Evolutionary conservation across 371 early-diverging fungal genomes (phyloP), one percentile per base, ranked within the genome.

Genomic region (Syncephalastrum racemosum): DNA sequence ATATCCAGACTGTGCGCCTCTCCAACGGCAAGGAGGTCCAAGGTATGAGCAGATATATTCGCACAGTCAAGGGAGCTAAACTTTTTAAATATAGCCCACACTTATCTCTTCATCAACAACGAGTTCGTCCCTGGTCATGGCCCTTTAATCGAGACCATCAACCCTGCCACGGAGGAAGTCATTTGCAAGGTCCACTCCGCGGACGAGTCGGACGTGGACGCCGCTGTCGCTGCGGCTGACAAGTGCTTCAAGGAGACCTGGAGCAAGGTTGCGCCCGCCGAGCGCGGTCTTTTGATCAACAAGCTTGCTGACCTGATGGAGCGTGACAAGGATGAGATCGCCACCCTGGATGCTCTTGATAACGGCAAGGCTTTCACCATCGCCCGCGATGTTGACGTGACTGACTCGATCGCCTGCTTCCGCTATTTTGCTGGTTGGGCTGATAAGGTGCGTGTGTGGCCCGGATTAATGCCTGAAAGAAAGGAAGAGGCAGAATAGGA

Each of bases 351-450:
- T 68, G 88, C 92, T 44, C 63, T 85, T 24, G 90, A 94, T 66
- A 91, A 88, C 23, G 96, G 96, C 16, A 96, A 96, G 68, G 77
- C 92, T 1, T 74, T 90, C 49, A 53, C 54, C n/a, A 73, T 83
- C 49, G 85, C 89, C 47, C 66, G 71, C 47, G 81, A 80, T 60
- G 77, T 73, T 4, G 94, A 94, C 64, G 76, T 89, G 4, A 75
- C 76, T 0, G 80, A 75, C 44, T 72, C 85, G 12, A 82, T 91
- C 59, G 86, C 80, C 18, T 84, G 83, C 52, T 88, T 83, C 72
- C 79, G 88, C 54, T 89, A 89, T 63, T 92, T 84, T 75, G 91
- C 91, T 10, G 91, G 91, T 6, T 87, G 85, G 65, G 86, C 91
- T 18, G 63, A 59, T 42, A 59, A 59, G 45, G 54, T 53, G 27